Conservation (phyloP, 2,329 filamentous ascomycete species). For the Pezicula carpinea region DNA sequence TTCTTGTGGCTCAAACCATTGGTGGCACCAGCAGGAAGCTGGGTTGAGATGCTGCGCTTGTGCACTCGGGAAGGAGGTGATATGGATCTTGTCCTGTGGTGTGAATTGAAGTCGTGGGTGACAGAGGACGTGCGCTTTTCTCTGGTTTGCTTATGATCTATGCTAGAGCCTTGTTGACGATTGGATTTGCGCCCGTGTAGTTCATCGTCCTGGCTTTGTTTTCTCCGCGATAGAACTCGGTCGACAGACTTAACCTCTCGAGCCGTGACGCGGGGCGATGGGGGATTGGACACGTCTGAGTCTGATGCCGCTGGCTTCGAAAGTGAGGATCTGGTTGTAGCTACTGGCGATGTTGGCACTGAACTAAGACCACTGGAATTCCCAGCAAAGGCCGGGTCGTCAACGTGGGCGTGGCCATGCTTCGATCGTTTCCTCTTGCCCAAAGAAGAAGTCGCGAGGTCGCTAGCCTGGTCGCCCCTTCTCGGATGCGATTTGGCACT, state of each 20-base stretch:
- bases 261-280: slow-evolving; percentile 21
- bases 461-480: slow-evolving; percentile 18
- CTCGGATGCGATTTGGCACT: background rate
- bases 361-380: slow-evolving; percentile 54
- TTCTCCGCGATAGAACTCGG: slow-evolving; percentile 33
- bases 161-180: slow-evolving; percentile 21
- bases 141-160: slow-evolving; percentile 18
- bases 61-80: slow-evolving; percentile 57
- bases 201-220: slow-evolving; percentile 29
- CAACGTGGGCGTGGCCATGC: slow-evolving; percentile 12
- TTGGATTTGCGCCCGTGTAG: slow-evolving; percentile 10
- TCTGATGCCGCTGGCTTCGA: slow-evolving; percentile 44
- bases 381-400: slow-evolving; percentile 18
- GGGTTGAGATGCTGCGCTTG: slow-evolving; percentile 60
- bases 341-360: slow-evolving; percentile 48
- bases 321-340: slow-evolving; percentile 24
- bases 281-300: slow-evolving; percentile 39
- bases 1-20: slow-evolving; percentile 57
- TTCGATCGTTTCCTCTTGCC: slow-evolving; percentile 47
- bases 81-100: slow-evolving; percentile 38
- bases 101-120: slow-evolving; percentile 12
- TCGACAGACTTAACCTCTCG: slow-evolving; percentile 35
- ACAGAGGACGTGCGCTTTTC: slow-evolving; percentile 16
- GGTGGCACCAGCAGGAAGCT: slow-evolving; percentile 49
- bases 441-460: slow-evolving; percentile 27